Percentiles rank a stretch among this genome's conserved stretches.
These are phyloP conservation scores for Nakazawaea ishiwadae DNA, from an alignment of 805 yeast genomes.

Conservation along the genomic window DNA sequence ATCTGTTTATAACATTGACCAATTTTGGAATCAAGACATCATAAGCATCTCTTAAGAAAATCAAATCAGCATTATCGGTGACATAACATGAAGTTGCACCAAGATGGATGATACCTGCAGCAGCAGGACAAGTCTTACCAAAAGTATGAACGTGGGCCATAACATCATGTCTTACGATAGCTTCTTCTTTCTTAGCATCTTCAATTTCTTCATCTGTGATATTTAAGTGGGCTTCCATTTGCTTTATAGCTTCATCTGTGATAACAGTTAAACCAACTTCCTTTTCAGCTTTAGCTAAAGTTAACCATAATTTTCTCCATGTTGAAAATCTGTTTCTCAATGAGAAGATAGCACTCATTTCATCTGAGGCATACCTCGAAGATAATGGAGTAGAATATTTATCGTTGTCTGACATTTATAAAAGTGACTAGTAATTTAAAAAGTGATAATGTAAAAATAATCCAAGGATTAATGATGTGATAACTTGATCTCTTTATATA, in stretches of 20 bases:
- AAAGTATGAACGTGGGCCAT: constrained; percentile 98
- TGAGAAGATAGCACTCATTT: constrained; percentile 92
- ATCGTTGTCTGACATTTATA: constrained; percentile 46
- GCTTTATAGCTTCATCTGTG: constrained; percentile 86
- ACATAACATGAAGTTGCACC: constrained; percentile 99
- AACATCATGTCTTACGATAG: constrained; percentile 97
- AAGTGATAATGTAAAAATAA: no score
- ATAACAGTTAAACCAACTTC: constrained; percentile 82
- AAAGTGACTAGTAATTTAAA: no score
- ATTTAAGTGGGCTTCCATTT: constrained; percentile 70
- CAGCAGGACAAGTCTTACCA: constrained; percentile 89
- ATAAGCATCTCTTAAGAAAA: constrained; percentile 92
- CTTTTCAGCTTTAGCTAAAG: constrained; percentile 92
- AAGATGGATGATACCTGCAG: constrained; percentile 95
- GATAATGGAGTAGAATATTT: constrained; percentile 90
- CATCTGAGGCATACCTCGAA: constrained; percentile 95
- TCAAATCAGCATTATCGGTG: constrained; percentile 96
- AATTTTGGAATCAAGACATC: constrained; percentile 91
- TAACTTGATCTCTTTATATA: no score
- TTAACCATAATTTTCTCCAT: constrained; percentile 97
- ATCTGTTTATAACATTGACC: constrained; percentile 91
- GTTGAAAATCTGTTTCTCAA: constrained; percentile 92
- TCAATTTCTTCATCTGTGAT: constrained; percentile 93
- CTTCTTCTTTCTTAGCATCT: constrained; percentile 88
- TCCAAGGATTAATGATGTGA: no score